Conservation (phyloP, 2,329 filamentous ascomycete genomes). For the Hortaea werneckii region DNA sequence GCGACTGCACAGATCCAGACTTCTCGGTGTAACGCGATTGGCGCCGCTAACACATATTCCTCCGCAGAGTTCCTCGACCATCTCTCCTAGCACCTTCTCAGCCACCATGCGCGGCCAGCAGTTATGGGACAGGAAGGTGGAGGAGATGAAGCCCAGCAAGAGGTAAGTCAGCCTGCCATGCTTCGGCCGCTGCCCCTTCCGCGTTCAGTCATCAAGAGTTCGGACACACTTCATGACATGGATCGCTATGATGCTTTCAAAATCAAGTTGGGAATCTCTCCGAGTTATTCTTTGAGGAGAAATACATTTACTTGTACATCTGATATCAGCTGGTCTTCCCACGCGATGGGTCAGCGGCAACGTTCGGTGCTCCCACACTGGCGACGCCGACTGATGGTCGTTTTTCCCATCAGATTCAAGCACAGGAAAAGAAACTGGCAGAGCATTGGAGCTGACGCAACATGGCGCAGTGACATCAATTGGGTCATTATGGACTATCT, state of each 20-base stretch:
- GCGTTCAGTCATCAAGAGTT: neutral
- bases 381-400: neutral
- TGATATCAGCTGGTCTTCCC: slow-evolving; percentile 35
- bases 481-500: slow-evolving; percentile 92
- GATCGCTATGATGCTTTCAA: slow-evolving; percentile 62
- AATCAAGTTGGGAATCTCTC: slow-evolving; percentile 99
- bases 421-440: neutral
- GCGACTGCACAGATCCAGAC: neutral
- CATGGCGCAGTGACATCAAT: slow-evolving; percentile 71
- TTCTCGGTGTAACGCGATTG: neutral
- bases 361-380: slow-evolving; percentile 5
- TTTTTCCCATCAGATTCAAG: neutral
- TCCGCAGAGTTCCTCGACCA: slow-evolving; percentile 49
- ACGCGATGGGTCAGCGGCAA: slow-evolving; percentile 2
- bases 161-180: slow-evolving; percentile 40
- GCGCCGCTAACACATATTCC: neutral
- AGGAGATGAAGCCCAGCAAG: slow-evolving; percentile 78
- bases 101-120: slow-evolving; percentile 48
- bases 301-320: slow-evolving; percentile 65
- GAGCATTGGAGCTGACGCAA: slow-evolving; percentile 10
- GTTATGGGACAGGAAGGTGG: slow-evolving; percentile 70
- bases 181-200: neutral
- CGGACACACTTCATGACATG: slow-evolving; percentile 17
- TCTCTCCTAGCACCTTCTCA: slow-evolving; percentile 49
- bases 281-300: slow-evolving; percentile 86